phyloP scores from a whole-genome alignment of 345 rosid species.

The Acer negundo region DNA sequence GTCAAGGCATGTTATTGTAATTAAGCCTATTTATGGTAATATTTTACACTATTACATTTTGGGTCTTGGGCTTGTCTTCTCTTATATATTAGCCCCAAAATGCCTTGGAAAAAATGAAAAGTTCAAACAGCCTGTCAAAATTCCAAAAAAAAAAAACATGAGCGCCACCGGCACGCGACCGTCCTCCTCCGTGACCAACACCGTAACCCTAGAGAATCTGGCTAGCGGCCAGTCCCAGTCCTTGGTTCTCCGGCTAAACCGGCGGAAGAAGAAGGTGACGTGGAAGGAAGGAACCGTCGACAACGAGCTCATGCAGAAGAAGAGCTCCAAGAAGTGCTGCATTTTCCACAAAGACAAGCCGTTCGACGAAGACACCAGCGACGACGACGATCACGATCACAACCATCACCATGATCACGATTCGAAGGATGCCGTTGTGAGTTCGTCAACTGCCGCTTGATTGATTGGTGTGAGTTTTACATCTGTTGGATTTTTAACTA shows the following conservation, averaged over 20 bases:
- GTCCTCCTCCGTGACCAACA: conserved; percentile 44
- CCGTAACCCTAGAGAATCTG: conserved; percentile 50
- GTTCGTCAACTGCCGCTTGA: conserved; percentile 18
- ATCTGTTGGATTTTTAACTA: not conserved
- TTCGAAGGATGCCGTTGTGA: conserved; percentile 20
- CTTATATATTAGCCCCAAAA: not conserved
- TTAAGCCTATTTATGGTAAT: too few species aligned
- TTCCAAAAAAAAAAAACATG: not conserved
- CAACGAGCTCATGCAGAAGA: conserved; percentile 96
- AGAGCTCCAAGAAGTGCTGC: conserved; percentile 97
- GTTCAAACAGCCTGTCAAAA: too few species aligned
- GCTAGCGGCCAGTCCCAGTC: conserved; percentile 38
- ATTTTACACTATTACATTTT: not conserved
- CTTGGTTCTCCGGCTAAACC: conserved; percentile 63
- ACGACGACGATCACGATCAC: conserved; percentile 59
- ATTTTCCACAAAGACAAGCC: conserved; percentile 93
- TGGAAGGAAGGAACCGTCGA: conserved; percentile 98
- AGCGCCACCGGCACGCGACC: conserved; percentile 35
- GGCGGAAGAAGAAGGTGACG: conserved; percentile 83
- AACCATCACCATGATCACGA: conserved; percentile 26
- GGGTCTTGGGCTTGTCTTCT: not conserved
- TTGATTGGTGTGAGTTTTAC: not conserved
- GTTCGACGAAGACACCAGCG: conserved; percentile 88
- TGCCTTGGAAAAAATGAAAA: too few species aligned
- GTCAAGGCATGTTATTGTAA: too few species aligned